phyloP scores from a whole-genome alignment of 2,329 filamentous ascomycete species.

The Cadophora sp. region DNA sequence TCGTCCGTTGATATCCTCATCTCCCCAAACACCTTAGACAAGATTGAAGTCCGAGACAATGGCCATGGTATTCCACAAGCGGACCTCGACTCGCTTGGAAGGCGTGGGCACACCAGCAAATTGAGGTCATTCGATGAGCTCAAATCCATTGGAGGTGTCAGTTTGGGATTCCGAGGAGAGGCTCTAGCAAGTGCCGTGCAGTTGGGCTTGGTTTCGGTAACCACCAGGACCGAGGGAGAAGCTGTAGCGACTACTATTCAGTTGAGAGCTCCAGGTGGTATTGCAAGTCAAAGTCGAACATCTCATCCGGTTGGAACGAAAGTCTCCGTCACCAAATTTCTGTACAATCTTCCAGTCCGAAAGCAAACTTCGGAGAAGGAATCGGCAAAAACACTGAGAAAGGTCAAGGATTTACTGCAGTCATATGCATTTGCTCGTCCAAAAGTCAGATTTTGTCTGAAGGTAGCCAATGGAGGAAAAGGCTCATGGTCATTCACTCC shows the following conservation, averaged over 20 bases:
- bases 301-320: conserved; percentile 73
- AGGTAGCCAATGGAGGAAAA: conserved; percentile 59
- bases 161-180: conserved; percentile 79
- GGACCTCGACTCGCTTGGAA: conserved; percentile 69
- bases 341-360: conserved; percentile 68
- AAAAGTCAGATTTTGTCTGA: conserved; percentile 65
- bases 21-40: conserved; percentile 70
- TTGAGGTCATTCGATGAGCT: conserved; percentile 69
- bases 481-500: conserved; percentile 70
- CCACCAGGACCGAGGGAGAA: conserved; percentile 68
- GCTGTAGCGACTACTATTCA: conserved; percentile 60
- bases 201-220: conserved; percentile 65
- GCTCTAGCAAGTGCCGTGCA: conserved; percentile 71
- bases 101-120: conserved; percentile 77
- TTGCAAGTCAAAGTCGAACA: conserved; percentile 46
- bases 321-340: conserved; percentile 65
- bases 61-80: conserved; percentile 71
- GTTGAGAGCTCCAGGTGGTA: conserved; percentile 50
- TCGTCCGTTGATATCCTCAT: conserved; percentile 70
- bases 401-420: conserved; percentile 65
- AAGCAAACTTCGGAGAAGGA: conserved; percentile 63
- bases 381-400: conserved; percentile 60
- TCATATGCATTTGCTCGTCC: conserved; percentile 72
- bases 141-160: conserved; percentile 58
- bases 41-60: conserved; percentile 75